These are phyloP conservation scores for Heliamphora pulchella DNA, from an alignment of 179 eudicot genomes.

Conservation along the genomic window DNA sequence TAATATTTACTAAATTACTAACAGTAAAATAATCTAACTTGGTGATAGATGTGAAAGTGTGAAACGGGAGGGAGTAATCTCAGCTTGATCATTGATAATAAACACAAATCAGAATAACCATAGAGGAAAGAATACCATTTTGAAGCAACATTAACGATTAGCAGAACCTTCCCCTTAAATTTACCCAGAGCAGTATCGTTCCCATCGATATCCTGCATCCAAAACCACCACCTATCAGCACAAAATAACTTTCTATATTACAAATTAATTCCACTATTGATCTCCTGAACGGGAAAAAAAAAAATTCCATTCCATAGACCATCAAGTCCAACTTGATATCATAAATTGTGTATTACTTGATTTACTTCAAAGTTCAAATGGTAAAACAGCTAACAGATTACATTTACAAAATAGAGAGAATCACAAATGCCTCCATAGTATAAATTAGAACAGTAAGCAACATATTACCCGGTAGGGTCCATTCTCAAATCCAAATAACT, in stretches of 20 bases:
- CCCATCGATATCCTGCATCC: constrained; percentile 76
- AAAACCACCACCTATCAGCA: not conserved
- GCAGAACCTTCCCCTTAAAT: constrained; percentile 76
- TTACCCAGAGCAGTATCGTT: constrained; percentile 68
- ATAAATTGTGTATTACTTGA: no score
- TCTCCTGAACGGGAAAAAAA: not conserved
- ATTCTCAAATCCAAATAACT: no score
- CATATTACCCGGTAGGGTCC: no score
- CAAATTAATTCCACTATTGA: not conserved
- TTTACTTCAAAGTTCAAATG: no score
- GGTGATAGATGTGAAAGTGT: not conserved
- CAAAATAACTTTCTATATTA: not conserved
- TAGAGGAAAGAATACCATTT: constrained; percentile 48
- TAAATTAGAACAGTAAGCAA: no score
- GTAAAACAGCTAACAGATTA: not conserved
- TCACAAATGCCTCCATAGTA: no score
- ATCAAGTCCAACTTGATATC: not conserved
- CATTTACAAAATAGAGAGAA: no score
- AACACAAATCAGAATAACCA: not conserved
- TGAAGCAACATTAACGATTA: constrained; percentile 94
- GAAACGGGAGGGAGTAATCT: not conserved
- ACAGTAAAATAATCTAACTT: not conserved
- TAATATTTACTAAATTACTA: no score
- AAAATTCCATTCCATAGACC: not conserved
- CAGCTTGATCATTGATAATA: constrained; percentile 1